Base-by-base conservation (phyloP, 2,329 filamentous ascomycete species). In the Drechmeria coniospora region DNA sequence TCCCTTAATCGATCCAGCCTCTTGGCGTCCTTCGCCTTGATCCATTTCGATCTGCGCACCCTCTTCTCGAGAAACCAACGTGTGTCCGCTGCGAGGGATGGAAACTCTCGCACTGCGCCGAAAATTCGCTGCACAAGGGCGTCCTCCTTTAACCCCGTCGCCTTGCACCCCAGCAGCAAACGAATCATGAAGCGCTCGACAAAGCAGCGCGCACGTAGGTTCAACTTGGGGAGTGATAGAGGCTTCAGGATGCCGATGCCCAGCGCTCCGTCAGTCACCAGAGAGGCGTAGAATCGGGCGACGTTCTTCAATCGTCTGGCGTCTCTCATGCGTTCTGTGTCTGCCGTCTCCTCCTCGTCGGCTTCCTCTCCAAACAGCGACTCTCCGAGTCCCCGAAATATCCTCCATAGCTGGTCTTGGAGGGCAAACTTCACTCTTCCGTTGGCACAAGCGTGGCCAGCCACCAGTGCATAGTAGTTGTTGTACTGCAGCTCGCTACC, bases 401-500 rank as follows among this genome's bases (percentile, higher is more conserved):
- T 62, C 40, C 79, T 82, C 75, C 86, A 92, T 1, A 95, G 59
- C 6, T 77, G 72, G 42, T 87, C 84, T 46, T 90, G 81, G 46
- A 95, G 92, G 2, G 81, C 76, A 56, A 87, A 87, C 35, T 74
- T 72, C 39, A 92, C 65, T 41, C 74, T 73, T 38, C 73, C 73
- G 34, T 86, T 80, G 4, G 62, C 61, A 44, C 84, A 92, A 7
- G 94, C 64, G 37, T 76, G 75, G 26, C 70, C 71, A 8, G 83
- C 84, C 21, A 98, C 75, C 1, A 93, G 61, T 0, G 81, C 80
- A 48, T 98, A 98, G 56, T 92, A 98, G 1, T 80, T 81, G 43
- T 98, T 98, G 53, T 94, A 92, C 1, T 65, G 63, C 31, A 76
- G 63, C 54, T 95, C 90, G 3, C 79, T 77, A 23, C 81, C 81